Evolutionary conservation across 768 basidiomycete species (phyloP), one percentile per base, ranked within the genome.

Genomic region (Naematelia aurantialba): DNA sequence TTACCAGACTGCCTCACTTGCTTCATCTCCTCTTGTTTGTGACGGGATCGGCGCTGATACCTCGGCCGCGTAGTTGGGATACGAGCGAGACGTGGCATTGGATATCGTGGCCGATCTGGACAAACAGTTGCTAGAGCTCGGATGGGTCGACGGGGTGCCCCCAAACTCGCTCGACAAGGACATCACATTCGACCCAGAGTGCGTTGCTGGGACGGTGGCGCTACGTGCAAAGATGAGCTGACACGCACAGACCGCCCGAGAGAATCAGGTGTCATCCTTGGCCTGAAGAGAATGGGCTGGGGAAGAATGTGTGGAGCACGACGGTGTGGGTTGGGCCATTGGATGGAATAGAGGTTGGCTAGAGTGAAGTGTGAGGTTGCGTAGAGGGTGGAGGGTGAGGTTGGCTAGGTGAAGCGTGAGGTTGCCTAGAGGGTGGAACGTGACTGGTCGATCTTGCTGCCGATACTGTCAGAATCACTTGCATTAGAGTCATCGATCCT

Each of bases 241-340:
- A 45, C 17, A 47, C n/a, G 29, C 1, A 4, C 42, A 75, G 72
- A 53, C 76, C 76, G 3, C 76, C 76, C 1, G 42, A 49, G 11
- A 70, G 69, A 56, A 70, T 77, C n/a, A 55, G 72, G 27, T 77
- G 76, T 66, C 72, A 77, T 65, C 65, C 74, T 19, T 77, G 76
- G 76, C 76, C 76, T 2, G 74, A 77, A 44, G 60, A 48, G 13
- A 58, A 63, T 52, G 76, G 76, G 0, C 45, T 77, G 13, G 60
- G 62, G 26, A 69, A 62, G 31, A 77, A 77, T 63, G 72, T 77
- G 1, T 77, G 76, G 76, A 69, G 72, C 54, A 55, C 60, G 24
- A 72, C 64, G 25, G 51, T 55, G 50, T 75, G 74, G 76, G 70
- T 71, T 1, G 53, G 60, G 12, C 74, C 76, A 4, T 74, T 21